These are phyloP conservation scores for Hericium alpestre DNA, from an alignment of 768 basidiomycete genomes.

Conservation along the genomic window DNA sequence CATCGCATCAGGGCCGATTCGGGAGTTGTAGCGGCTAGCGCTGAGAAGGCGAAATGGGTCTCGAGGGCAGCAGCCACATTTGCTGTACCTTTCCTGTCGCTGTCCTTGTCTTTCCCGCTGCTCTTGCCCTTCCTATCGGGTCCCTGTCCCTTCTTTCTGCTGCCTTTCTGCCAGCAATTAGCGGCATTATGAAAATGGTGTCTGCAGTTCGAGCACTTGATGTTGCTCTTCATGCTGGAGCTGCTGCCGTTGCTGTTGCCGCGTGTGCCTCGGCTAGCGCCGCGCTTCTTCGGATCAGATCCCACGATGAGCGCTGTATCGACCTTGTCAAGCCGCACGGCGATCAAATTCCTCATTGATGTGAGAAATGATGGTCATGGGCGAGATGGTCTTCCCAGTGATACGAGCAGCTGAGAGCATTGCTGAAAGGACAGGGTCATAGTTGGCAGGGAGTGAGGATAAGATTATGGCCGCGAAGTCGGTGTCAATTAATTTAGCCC, in stretches of 20 bases:
- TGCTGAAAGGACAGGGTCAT: not conserved
- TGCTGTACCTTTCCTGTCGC: not conserved
- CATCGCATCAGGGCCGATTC: not conserved
- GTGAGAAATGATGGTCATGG: not conserved
- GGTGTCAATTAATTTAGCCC: not conserved
- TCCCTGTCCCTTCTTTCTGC: not conserved
- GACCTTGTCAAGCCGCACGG: not conserved
- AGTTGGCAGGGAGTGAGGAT: not conserved
- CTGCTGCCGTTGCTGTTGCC: not conserved
- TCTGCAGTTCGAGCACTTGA: not conserved
- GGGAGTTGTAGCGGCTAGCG: not conserved
- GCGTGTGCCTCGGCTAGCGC: too few relatives aligned
- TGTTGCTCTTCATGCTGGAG: not conserved
- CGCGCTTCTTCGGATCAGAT: too few relatives aligned
- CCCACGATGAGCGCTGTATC: not conserved
- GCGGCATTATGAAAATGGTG: not conserved
- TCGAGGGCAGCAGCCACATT: not conserved
- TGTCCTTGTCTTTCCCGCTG: not conserved
- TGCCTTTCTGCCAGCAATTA: not conserved
- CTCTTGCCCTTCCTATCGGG: not conserved
- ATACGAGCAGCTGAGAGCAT: not conserved
- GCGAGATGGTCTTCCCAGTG: not conserved
- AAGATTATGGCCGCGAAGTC: not conserved
- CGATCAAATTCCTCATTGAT: not conserved
- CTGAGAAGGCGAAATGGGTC: not conserved